Evolutionary conservation across 2,329 filamentous ascomycete genomes (phyloP).

Genomic region (Fusarium annulatum): DNA sequence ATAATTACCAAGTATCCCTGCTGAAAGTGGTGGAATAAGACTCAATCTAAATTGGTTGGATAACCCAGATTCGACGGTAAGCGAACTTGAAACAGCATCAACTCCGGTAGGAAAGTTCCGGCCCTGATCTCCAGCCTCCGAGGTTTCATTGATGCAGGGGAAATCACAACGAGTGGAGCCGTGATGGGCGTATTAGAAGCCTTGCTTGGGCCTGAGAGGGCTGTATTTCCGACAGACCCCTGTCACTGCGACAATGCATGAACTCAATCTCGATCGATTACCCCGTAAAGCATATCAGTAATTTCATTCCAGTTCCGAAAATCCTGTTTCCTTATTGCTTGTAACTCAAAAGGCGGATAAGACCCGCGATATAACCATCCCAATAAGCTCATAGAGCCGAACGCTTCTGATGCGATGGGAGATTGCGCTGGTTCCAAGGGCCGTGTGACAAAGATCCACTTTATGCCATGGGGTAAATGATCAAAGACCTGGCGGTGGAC

Average conservation of each 20-base stretch:
- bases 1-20: neutral
- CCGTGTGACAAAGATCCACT: neutral
- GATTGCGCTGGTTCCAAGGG: constrained; percentile 16
- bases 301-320: constrained; percentile 1
- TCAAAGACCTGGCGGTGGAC: neutral
- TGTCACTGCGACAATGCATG: constrained; percentile 21
- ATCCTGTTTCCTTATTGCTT: constrained; percentile 8
- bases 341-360: constrained; percentile 1
- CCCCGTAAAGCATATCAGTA: neutral
- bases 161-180: neutral
- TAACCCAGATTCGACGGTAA: neutral
- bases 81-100: constrained; percentile 17
- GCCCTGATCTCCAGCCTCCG: neutral
- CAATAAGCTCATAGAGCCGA: constrained; percentile 7
- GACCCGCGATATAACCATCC: neutral
- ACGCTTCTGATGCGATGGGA: neutral
- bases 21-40: neutral
- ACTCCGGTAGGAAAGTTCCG: constrained; percentile 1
- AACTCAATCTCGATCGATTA: constrained; percentile 19
- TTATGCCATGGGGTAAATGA: neutral
- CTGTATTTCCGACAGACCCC: neutral
- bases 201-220: neutral
- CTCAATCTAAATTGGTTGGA: neutral
- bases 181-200: neutral
- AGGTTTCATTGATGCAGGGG: constrained; percentile 25